Percentiles rank a stretch among this genome's conserved stretches.
phyloP scores from a whole-genome alignment of 208 protist species.

The Trichomonas tenax region DNA sequence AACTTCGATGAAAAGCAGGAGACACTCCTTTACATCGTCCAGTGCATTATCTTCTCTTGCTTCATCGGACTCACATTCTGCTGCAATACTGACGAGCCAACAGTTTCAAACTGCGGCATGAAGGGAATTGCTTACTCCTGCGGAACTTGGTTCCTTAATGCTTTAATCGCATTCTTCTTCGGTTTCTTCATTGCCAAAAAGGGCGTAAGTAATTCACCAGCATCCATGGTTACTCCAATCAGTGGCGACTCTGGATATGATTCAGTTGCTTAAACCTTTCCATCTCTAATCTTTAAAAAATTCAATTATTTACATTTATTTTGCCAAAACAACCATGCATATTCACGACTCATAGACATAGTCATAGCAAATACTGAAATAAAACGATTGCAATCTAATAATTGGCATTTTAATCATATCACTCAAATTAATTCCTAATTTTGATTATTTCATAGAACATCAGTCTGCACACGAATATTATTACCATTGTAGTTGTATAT shows the following conservation, averaged over 20 bases:
- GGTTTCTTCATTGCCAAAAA: neutral
- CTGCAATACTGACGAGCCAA: neutral
- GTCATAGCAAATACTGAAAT: no score
- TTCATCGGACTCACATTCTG: neutral
- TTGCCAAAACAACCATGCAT: no score
- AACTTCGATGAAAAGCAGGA: neutral
- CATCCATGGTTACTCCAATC: neutral
- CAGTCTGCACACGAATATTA: no score
- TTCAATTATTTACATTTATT: no score
- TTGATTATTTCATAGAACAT: no score
- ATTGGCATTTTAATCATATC: no score
- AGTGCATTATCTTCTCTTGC: neutral
- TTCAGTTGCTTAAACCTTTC: neutral
- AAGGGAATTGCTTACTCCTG: neutral
- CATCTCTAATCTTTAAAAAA: no score
- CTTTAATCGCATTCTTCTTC: neutral
- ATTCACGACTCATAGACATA: no score
- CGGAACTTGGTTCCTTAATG: neutral
- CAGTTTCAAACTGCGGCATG: neutral
- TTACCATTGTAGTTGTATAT: no score
- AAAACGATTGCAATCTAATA: no score
- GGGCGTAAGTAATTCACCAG: neutral
- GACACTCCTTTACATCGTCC: neutral
- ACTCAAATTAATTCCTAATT: no score
- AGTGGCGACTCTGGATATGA: neutral